Conservation (phyloP, 2,329 filamentous ascomycete species). For the Esteya vermicola region DNA sequence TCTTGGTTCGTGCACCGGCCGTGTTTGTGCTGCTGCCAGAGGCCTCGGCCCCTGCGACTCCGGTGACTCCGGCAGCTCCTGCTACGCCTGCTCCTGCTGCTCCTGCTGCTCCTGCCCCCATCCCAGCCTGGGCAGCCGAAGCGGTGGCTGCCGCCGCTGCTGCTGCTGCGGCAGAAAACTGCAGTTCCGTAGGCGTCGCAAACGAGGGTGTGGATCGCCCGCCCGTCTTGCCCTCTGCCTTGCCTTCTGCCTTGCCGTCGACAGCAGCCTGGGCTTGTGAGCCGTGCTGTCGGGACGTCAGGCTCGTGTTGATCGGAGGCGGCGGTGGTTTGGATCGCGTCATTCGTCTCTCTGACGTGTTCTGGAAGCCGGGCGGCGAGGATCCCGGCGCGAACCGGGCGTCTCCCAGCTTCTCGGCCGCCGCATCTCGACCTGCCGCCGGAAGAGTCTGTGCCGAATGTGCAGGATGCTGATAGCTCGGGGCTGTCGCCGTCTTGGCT, state of each 20-base stretch:
- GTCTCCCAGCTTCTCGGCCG: too few relatives aligned
- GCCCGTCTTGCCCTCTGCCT: not conserved
- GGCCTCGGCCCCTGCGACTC: too few relatives aligned
- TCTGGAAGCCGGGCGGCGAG: too few relatives aligned
- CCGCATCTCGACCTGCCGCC: too few relatives aligned
- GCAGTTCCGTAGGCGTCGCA: slow-evolving; percentile 33
- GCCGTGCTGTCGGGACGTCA: slow-evolving; percentile 16
- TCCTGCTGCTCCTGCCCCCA: slow-evolving; percentile 24
- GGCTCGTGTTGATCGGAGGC: slow-evolving; percentile 21
- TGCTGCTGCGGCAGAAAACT: slow-evolving; percentile 19
- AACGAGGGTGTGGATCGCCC: slow-evolving; percentile 27
- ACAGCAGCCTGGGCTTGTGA: not conserved
- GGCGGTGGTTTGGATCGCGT: slow-evolving; percentile 18
- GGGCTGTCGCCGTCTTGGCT: slow-evolving; percentile 7
- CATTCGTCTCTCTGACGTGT: slow-evolving; percentile 14
- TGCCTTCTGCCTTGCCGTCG: too few relatives aligned
- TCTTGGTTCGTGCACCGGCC: too few relatives aligned
- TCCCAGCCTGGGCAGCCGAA: slow-evolving; percentile 22
- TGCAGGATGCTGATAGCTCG: too few relatives aligned
- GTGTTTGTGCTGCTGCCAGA: too few relatives aligned
- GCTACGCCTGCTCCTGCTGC: slow-evolving; percentile 23
- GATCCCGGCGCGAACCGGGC: not conserved
- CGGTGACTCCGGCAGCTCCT: too few relatives aligned
- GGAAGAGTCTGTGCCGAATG: too few relatives aligned
- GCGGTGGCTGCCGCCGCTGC: slow-evolving; percentile 30